These are phyloP conservation scores for Penicillium fuscoglaucum DNA, from an alignment of 2,329 filamentous ascomycete species.

Conservation along the genomic window DNA sequence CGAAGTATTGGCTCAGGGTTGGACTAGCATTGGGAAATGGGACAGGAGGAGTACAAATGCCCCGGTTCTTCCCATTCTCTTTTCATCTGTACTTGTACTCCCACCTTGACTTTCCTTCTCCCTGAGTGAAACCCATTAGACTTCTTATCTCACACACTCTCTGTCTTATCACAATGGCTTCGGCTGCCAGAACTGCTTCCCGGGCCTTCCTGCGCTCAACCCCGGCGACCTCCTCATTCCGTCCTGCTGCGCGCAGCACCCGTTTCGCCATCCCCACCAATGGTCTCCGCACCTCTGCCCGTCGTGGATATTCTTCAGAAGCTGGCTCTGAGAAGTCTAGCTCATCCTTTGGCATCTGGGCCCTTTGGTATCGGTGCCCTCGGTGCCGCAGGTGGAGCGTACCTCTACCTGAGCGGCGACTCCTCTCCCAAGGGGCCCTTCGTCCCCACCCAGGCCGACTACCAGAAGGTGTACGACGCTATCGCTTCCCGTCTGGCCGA, in stretches of 20 bases:
- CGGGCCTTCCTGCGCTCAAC: constrained; percentile 46
- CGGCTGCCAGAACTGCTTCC: constrained; percentile 45
- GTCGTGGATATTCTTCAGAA: constrained; percentile 77
- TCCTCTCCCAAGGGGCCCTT: constrained; percentile 58
- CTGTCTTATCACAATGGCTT: constrained; percentile 37
- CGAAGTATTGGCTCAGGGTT: constrained; percentile 4
- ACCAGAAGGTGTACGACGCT: constrained; percentile 91
- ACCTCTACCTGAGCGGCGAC: constrained; percentile 59
- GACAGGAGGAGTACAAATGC: constrained; percentile 11
- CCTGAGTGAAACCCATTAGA: constrained; percentile 4
- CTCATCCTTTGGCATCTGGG: constrained; percentile 56
- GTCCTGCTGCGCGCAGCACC: constrained; percentile 54
- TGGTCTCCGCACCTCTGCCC: constrained; percentile 70
- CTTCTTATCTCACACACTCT: background rate
- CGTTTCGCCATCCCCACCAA: constrained; percentile 61
- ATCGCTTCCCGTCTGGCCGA: constrained; percentile 79
- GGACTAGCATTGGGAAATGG: background rate
- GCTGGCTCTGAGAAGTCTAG: constrained; percentile 54
- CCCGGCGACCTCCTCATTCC: constrained; percentile 38
- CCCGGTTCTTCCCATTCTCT: constrained; percentile 15
- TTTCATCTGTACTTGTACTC: constrained; percentile 9
- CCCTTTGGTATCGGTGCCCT: constrained; percentile 60
- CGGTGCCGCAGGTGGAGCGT: constrained; percentile 62
- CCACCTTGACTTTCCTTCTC: constrained; percentile 7
- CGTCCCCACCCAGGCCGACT: constrained; percentile 78